phyloP scores from a whole-genome alignment of 2,329 filamentous ascomycete genomes.

The Cercospora citrullina region DNA sequence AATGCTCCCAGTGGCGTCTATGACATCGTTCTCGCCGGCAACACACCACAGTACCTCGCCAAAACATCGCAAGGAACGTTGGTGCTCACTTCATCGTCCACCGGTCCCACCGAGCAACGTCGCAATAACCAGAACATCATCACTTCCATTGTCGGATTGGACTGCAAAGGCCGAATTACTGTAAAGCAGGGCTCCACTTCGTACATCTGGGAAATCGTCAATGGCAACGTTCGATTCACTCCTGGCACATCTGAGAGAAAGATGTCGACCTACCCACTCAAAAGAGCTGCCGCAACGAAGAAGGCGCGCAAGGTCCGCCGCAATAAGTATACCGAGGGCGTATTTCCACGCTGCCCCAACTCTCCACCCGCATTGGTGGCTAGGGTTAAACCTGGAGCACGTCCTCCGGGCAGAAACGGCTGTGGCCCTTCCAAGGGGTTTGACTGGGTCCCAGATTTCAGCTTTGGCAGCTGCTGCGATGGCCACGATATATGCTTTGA shows the following conservation, averaged over 20 bases:
- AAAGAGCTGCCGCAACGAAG: background rate
- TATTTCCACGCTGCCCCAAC: background rate
- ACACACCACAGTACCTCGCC: conserved; percentile 11
- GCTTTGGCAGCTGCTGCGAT: conserved; percentile 14
- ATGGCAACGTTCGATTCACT: background rate
- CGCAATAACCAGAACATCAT: conserved; percentile 6
- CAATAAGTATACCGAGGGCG: conserved; percentile 7
- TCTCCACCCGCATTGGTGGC: background rate
- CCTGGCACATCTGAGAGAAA: background rate
- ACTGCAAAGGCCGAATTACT: conserved; percentile 15
- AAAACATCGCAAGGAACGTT: conserved; percentile 9
- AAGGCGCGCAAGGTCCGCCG: background rate
- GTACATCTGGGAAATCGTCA: conserved; percentile 10
- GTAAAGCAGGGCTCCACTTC: conserved; percentile 4
- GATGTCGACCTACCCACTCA: conserved; percentile 1
- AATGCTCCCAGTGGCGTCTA: conserved; percentile 4
- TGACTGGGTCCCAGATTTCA: conserved; percentile 11
- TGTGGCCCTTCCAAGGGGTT: conserved; percentile 6
- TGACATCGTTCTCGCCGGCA: conserved; percentile 13
- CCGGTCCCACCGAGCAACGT: background rate
- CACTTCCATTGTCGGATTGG: conserved; percentile 13
- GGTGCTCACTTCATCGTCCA: conserved; percentile 6
- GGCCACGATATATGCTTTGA: conserved; percentile 16
- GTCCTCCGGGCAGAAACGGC: background rate
- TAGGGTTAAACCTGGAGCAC: background rate